Evolutionary conservation across 352 stramenopile species (phyloP), one percentile per base, ranked within the genome.

Genomic region (Phytopythium kandeliae): DNA sequence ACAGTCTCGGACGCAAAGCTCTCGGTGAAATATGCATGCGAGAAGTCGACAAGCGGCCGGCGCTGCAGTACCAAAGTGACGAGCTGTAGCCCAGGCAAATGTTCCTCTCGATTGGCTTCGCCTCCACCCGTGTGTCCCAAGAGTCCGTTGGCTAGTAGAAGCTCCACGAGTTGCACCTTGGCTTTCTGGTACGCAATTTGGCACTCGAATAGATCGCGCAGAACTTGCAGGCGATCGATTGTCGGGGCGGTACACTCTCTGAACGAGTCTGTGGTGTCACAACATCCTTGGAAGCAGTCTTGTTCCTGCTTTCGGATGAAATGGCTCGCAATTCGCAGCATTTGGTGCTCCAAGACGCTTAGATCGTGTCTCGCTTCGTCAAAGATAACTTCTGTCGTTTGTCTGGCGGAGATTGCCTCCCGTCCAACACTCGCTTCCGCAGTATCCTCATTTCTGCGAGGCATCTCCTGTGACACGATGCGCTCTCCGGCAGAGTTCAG

Each of bases 181-280:
- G 72, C 52, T 13, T 67, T 50, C 42, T 76, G 55, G 42, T 78
- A 78, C 1, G 58, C 35, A 4, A 78, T 42, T 40, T 84, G 69
- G 31, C 60, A 75, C 22, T 86, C 63, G 49, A 84, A 86, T 6
- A 82, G 31, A 31, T 88, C 77, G 5, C 51, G 63, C n/a, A 88
- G 45, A 2, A 84, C 72, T 21, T 80, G 67, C 37, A 80, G 49
- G 16, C 74, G 67, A 47, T 88, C 77, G 40, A 88, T 71, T 2
- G 64, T 60, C 16, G 58, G 48, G 15, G 65, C 54, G 0, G n/a
- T 16, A 37, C 22, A 12, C 2, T 38, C 16, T 7, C 11, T 25
- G 24, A 2, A 45, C 11, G 4, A 6, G 31, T n/a, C 9, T 4
- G 8, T 11, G 19, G 37, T 8, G 37, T 26, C 40, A 58, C 50